Conservation (phyloP, 2,329 filamentous ascomycete species). For the Laburnicola sp. region DNA sequence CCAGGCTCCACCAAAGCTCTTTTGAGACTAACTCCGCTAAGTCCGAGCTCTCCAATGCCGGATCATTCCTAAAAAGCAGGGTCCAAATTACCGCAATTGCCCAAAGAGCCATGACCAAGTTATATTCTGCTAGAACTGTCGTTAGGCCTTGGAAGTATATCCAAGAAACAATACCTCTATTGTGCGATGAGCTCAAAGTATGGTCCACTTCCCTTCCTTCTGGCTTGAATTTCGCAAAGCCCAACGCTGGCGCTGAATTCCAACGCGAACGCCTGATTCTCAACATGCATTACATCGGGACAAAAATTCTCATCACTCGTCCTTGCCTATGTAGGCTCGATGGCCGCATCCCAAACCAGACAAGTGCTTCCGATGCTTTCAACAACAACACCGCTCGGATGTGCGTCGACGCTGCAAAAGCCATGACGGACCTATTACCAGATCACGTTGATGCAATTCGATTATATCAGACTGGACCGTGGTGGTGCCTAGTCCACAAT, state of each 20-base stretch:
- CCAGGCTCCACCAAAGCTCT: background rate
- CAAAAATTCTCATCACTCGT: conserved; percentile 40
- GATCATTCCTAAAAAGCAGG: conserved; percentile 14
- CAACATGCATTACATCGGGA: conserved; percentile 33
- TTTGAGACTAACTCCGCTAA: background rate
- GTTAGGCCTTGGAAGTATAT: conserved; percentile 42
- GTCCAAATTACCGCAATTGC: conserved; percentile 34
- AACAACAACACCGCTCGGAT: conserved; percentile 35
- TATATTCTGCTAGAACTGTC: conserved; percentile 43
- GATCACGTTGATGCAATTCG: conserved; percentile 17
- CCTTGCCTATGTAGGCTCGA: conserved; percentile 43
- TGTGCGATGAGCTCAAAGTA: conserved; percentile 35
- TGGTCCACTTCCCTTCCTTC: conserved; percentile 32
- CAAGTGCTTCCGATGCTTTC: conserved; percentile 34
- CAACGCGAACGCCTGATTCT: conserved; percentile 25
- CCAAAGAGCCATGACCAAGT: conserved; percentile 31
- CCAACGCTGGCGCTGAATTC: background rate
- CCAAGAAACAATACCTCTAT: conserved; percentile 34
- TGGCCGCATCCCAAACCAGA: conserved; percentile 23
- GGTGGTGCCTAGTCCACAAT: conserved; percentile 48
- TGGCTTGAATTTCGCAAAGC: conserved; percentile 20
- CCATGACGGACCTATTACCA: conserved; percentile 40
- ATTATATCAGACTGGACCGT: conserved; percentile 36
- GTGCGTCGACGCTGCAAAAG: conserved; percentile 42
- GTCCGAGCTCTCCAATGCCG: background rate